Conservation (phyloP, 1,284 basidiomycete species). For the Fomes fomentarius region DNA sequence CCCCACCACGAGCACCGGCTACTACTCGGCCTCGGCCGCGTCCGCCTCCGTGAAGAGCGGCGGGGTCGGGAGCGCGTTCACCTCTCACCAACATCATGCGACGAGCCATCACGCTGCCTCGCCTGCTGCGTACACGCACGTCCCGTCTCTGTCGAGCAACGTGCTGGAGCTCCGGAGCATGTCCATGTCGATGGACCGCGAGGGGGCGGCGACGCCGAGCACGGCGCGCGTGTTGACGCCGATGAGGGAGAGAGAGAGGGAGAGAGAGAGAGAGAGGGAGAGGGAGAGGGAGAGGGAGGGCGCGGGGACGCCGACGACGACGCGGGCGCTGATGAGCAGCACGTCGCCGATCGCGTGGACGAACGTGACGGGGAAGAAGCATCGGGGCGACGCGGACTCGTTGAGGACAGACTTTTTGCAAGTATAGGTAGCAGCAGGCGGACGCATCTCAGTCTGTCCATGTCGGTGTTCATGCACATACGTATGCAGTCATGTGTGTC, state of each 20-base stretch:
- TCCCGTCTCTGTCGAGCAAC: not conserved
- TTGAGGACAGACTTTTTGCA: slow-evolving; percentile 30
- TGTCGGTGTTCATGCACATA: no score
- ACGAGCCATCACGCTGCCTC: slow-evolving; percentile 3
- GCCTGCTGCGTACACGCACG: slow-evolving; percentile 3
- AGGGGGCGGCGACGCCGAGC: not conserved
- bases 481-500: no score
- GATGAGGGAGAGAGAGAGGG: not conserved
- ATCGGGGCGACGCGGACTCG: slow-evolving; percentile 31
- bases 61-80: slow-evolving; percentile 32
- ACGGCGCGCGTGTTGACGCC: no score
- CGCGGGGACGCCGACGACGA: slow-evolving; percentile 11
- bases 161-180: slow-evolving; percentile 9
- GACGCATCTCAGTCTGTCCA: no score
- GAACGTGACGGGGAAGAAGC: slow-evolving; percentile 13
- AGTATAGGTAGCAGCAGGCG: slow-evolving; percentile 8
- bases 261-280: not conserved
- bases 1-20: slow-evolving; percentile 1
- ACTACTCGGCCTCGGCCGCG: slow-evolving; percentile 1
- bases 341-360: slow-evolving; percentile 23
- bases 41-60: slow-evolving; percentile 12
- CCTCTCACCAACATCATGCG: slow-evolving; percentile 1
- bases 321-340: slow-evolving; percentile 16
- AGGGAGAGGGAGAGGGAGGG: slow-evolving; percentile 1
- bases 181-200: slow-evolving; percentile 9